A percentile compares a stretch with the other conserved stretches of the same genome.
phyloP scores from a whole-genome alignment of 768 basidiomycete genomes.

The Podaxis sp. region DNA sequence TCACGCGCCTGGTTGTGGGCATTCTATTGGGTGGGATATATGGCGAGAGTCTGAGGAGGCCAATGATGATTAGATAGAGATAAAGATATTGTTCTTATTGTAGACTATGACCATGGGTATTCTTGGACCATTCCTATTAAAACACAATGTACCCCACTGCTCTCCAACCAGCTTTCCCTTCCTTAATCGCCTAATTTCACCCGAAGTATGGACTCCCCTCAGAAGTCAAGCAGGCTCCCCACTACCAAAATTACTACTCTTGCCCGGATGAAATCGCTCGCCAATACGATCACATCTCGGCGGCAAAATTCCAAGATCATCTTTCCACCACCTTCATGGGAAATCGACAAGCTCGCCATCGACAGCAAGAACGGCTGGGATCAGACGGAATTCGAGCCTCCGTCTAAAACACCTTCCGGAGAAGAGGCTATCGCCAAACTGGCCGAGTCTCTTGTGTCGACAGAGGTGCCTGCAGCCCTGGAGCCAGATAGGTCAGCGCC shows the following conservation, averaged over 20 bases:
- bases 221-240: constrained; percentile 16
- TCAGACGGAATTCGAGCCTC: background rate
- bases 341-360: constrained; percentile 22
- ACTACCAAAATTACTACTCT: constrained; percentile 31
- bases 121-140: background rate
- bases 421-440: background rate
- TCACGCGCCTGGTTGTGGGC: constrained; percentile 37
- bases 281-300: constrained; percentile 20
- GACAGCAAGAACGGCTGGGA: background rate
- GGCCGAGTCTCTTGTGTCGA: constrained; percentile 2
- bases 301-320: constrained; percentile 18
- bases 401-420: background rate
- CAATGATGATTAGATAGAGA: background rate
- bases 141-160: background rate
- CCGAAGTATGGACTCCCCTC: background rate
- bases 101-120: background rate
- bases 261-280: constrained; percentile 31
- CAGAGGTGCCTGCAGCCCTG: constrained; percentile 13
- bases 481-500: constrained; percentile 25
- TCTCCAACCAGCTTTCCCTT: background rate
- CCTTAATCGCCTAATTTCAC: background rate
- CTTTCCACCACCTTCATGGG: constrained; percentile 48
- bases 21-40: constrained; percentile 29
- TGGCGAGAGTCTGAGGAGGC: constrained; percentile 26
- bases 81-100: no score